Base-by-base conservation (phyloP, 306 rosid species). In the Aeschynomene evenia region DNA sequence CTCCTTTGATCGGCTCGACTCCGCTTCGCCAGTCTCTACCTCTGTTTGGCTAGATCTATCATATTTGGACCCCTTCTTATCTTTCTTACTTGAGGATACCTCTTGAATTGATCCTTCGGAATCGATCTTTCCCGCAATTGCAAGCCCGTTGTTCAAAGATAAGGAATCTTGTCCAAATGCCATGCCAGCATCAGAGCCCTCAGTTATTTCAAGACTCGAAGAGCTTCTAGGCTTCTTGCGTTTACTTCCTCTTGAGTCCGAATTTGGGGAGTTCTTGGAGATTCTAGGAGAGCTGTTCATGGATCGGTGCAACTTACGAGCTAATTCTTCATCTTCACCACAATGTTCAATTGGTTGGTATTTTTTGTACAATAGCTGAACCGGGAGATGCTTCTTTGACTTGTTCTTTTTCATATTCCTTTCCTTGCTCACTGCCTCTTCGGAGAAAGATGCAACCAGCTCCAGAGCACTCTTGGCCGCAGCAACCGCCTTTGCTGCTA, bases 261-360 rank as follows among this genome's bases (percentile, higher is more conserved):
- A 66, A 75, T 83, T 74, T 18, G 97, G 72, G 46, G 91, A 87
- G 33, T 80, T 83, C 84, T 73, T 85, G 23, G 85, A 64, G 68
- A 85, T 91, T 77, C 97, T 85, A 0, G 96, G 97, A 7, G 97
- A 91, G 84, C 97, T 91, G 81, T 91, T 91, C 37, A 91, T 91
- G 52, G 94, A 87, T 29, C 88, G 82, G 58, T 89, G 97, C 73
- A 91, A 81, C 64, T 84, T 91, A 15, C 90, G 84, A 66, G 97
- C 97, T 73, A 91, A 67, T 64, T 91, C 97, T 87, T 91, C 97
- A 62, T 91, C 97, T 39, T 86, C 89, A 81, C 75, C 73, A 53
- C 88, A 83, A 72, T 85, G 87, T 82, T 91, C 96, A 40, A 88
- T 37, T 1, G 89, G 93, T 80, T 84, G 91, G 72, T 88, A 79